phyloP scores from a whole-genome alignment of 164 flowering plant genomes.

The Akebia trifoliata region DNA sequence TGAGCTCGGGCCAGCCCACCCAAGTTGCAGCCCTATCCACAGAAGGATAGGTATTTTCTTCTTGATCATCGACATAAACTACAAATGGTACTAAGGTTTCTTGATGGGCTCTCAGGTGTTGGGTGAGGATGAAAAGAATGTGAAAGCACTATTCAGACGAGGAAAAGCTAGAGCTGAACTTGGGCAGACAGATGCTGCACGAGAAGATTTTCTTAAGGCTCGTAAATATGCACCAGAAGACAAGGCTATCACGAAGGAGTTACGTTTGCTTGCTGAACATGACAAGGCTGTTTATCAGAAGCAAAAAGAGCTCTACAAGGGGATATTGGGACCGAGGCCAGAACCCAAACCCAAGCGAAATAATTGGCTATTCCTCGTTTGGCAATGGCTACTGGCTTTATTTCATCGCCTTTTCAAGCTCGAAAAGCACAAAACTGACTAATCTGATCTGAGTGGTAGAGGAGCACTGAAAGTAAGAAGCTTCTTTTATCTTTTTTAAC shows the following conservation, averaged over 20 bases:
- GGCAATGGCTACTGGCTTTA: slow-evolving; percentile 76
- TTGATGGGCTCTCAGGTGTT: slow-evolving; percentile 49
- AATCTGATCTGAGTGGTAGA: neutral
- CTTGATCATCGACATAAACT: no score
- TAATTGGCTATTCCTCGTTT: slow-evolving; percentile 48
- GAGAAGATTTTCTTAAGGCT: slow-evolving; percentile 83
- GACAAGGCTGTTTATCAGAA: slow-evolving; percentile 83
- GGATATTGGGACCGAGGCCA: slow-evolving; percentile 81
- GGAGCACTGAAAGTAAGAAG: neutral
- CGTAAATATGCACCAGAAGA: slow-evolving; percentile 80
- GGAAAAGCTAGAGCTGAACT: slow-evolving; percentile 98
- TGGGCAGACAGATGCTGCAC: slow-evolving; percentile 88
- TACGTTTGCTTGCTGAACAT: slow-evolving; percentile 67
- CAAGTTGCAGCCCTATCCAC: no score
- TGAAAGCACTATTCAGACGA: slow-evolving; percentile 84
- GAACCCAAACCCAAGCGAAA: slow-evolving; percentile 50
- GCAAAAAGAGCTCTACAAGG: slow-evolving; percentile 88
- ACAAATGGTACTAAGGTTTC: neutral
- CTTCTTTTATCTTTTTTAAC: neutral
- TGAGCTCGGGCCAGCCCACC: no score
- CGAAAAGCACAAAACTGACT: slow-evolving; percentile 43
- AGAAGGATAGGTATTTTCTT: no score
- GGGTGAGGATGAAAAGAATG: slow-evolving; percentile 82
- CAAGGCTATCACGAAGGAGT: slow-evolving; percentile 69
- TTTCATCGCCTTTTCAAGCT: slow-evolving; percentile 48